Percentiles rank a stretch among this genome's conserved stretches.
Conservation (phyloP, 2,329 filamentous ascomycete species). For the Fusarium acutatum region DNA sequence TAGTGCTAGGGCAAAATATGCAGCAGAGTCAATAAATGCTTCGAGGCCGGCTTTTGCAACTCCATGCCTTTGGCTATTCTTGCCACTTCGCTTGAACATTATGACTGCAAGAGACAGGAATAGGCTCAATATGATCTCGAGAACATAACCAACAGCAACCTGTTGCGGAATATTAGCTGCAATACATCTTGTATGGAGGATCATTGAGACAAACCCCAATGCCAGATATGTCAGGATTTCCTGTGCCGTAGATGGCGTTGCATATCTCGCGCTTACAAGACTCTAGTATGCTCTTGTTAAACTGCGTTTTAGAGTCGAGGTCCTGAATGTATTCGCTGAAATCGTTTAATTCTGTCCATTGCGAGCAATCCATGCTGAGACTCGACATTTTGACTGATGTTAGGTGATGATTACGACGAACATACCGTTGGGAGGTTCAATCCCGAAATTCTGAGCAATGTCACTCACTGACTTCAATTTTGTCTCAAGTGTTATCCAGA, state of each 20-base stretch:
- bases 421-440: neutral
- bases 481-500: neutral
- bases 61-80: neutral
- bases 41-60: neutral
- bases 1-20: constrained; percentile 35
- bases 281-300: neutral
- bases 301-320: constrained; percentile 2
- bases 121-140: constrained; percentile 5
- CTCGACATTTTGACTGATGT: neutral
- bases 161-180: neutral
- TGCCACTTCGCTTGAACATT: neutral
- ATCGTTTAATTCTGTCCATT: constrained; percentile 5
- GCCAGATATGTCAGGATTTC: constrained; percentile 36
- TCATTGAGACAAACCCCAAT: constrained; percentile 27
- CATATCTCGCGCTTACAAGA: constrained; percentile 22
- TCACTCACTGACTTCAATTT: neutral
- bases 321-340: constrained; percentile 9
- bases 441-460: neutral
- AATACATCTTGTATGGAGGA: neutral
- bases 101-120: constrained; percentile 5
- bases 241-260: constrained; percentile 25
- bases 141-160: constrained; percentile 21
- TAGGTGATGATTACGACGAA: neutral
- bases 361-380: neutral
- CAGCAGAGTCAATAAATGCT: constrained; percentile 28